Percentiles rank a stretch among this genome's conserved stretches.
phyloP scores from a whole-genome alignment of 2,329 filamentous ascomycete genomes.

The Scolecobasidium constrictum region DNA sequence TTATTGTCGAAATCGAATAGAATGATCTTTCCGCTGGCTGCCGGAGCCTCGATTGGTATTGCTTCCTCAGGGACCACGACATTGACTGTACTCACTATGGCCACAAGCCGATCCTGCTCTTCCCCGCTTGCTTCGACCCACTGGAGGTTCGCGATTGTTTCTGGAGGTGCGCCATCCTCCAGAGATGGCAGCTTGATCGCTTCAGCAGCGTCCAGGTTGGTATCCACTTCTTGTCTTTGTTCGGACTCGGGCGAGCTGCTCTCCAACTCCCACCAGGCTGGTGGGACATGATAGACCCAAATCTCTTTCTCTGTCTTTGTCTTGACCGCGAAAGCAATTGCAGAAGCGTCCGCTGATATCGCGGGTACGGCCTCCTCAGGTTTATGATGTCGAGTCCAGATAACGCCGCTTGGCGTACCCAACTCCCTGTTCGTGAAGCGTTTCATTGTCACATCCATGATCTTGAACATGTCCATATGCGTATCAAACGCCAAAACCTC shows the following conservation, averaged over 20 bases:
- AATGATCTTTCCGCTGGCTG: constrained; percentile 24
- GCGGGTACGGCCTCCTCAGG: constrained; percentile 30
- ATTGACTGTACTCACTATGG: constrained; percentile 24
- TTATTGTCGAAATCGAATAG: constrained; percentile 25
- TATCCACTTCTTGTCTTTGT: background rate
- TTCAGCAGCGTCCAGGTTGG: background rate
- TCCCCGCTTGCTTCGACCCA: constrained; percentile 20
- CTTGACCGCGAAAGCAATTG: constrained; percentile 25
- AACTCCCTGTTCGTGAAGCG: constrained; percentile 27
- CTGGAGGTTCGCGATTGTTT: constrained; percentile 22
- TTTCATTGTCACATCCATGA: constrained; percentile 27
- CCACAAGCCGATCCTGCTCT: constrained; percentile 24
- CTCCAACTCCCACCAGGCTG: constrained; percentile 5
- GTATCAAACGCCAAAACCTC: constrained; percentile 30
- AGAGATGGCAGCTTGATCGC: constrained; percentile 22
- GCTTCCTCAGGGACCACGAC: constrained; percentile 11
- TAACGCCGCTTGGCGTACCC: constrained; percentile 25
- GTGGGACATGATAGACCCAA: constrained; percentile 6
- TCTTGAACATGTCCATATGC: constrained; percentile 28
- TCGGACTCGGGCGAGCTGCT: background rate
- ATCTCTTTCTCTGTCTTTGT: constrained; percentile 5
- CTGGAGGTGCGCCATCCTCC: constrained; percentile 21
- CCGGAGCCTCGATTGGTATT: constrained; percentile 7
- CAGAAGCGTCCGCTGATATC: constrained; percentile 25
- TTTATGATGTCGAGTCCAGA: constrained; percentile 26